A percentile compares a stretch with the other conserved stretches of the same genome.
Conservation (phyloP, 1,284 basidiomycete genomes). For the Psilocybe mexicana region DNA sequence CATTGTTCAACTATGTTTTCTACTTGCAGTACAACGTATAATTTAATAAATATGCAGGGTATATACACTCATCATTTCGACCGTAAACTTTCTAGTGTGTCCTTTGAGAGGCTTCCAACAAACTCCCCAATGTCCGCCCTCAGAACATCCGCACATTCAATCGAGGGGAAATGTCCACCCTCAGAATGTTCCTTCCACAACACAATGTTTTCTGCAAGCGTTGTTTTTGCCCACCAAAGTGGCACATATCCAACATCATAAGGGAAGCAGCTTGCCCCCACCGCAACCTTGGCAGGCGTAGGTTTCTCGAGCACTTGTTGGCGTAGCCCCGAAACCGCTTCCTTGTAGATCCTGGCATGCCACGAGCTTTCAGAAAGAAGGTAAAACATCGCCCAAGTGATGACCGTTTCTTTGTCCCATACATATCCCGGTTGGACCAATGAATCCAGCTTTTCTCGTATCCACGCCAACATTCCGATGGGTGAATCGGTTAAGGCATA, state of each 20-base stretch:
- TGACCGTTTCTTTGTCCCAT: conserved; percentile 54
- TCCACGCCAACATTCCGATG: conserved; percentile 56
- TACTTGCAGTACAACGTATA: neutral
- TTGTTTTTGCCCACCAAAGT: conserved; percentile 31
- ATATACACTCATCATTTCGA: neutral
- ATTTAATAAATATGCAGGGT: neutral
- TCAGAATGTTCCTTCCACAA: conserved; percentile 31
- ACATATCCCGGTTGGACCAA: conserved; percentile 45
- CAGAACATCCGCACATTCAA: conserved; percentile 26
- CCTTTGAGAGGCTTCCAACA: conserved; percentile 18
- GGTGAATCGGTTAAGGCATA: conserved; percentile 55
- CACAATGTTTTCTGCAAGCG: conserved; percentile 29
- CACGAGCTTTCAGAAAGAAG: conserved; percentile 9
- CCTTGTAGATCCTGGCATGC: conserved; percentile 36
- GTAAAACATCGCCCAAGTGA: conserved; percentile 25
- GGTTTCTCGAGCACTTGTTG: conserved; percentile 20
- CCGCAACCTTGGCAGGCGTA: conserved; percentile 23
- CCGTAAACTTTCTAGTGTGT: conserved; percentile 1
- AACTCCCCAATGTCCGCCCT: conserved; percentile 25
- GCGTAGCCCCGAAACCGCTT: conserved; percentile 17
- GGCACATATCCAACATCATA: conserved; percentile 31
- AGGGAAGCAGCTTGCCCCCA: conserved; percentile 30
- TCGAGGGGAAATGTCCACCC: conserved; percentile 32
- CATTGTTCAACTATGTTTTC: too few relatives aligned
- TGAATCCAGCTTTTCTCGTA: conserved; percentile 48